Evolutionary conservation across 2,329 filamentous ascomycete genomes (phyloP).

Genomic region (Aaosphaeria pasadenensis): DNA sequence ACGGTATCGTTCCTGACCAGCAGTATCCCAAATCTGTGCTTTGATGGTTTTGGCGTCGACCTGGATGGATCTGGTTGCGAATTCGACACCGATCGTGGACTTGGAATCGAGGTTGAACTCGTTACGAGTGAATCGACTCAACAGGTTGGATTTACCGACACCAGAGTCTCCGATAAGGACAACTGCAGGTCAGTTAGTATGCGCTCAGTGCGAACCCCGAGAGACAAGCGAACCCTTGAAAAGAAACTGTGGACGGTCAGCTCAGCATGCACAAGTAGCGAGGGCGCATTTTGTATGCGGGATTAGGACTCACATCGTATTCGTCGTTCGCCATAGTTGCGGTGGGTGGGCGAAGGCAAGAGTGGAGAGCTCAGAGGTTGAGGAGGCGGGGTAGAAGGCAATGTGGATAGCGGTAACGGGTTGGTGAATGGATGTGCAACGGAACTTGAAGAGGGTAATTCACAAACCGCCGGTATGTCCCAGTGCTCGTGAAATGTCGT

Average conservation of each 20-base stretch:
- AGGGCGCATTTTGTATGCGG: slow-evolving; percentile 12
- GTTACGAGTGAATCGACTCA: slow-evolving; percentile 99
- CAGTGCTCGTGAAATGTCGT: slow-evolving; percentile 3
- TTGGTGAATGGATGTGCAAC: neutral
- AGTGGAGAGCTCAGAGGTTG: slow-evolving; percentile 9
- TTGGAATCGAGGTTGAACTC: slow-evolving; percentile 99
- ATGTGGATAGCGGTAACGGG: too few relatives aligned
- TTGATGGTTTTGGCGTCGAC: slow-evolving; percentile 99
- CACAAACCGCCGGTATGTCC: slow-evolving; percentile 1
- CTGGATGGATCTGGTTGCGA: slow-evolving; percentile 96
- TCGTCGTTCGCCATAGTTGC: slow-evolving; percentile 94
- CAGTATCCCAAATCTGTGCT: slow-evolving; percentile 99
- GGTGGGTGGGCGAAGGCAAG: slow-evolving; percentile 23
- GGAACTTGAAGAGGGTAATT: neutral
- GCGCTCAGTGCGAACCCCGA: neutral
- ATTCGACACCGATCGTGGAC: slow-evolving; percentile 99
- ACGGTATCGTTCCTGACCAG: slow-evolving; percentile 97
- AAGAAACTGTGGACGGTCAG: slow-evolving; percentile 67
- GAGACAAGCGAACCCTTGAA: slow-evolving; percentile 76
- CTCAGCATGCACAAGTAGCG: slow-evolving; percentile 5
- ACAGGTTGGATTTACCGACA: slow-evolving; percentile 99
- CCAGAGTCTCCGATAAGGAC: slow-evolving; percentile 99
- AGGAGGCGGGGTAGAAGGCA: slow-evolving; percentile 1
- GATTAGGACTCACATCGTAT: slow-evolving; percentile 79
- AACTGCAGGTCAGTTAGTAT: slow-evolving; percentile 53